Evolutionary conservation across 495 filamentous ascomycete genomes (phyloP).

Genomic region (Penicillium argentinense): DNA sequence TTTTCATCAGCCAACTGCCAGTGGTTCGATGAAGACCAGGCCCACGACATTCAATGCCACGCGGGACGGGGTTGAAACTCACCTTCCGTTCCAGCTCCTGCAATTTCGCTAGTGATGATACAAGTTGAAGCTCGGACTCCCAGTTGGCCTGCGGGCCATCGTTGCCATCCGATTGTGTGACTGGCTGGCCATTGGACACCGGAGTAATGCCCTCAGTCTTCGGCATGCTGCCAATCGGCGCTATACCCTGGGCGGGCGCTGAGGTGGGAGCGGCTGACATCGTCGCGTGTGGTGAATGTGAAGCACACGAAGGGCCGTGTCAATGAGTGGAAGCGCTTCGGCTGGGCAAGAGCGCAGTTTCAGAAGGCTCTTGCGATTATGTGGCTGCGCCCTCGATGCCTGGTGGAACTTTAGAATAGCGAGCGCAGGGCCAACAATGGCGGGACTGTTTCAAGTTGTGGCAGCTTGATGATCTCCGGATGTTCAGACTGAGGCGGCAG

Average conservation of each 20-base stretch:
- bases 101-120: slow-evolving; percentile 44
- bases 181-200: not conserved
- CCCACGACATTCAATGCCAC: not conserved
- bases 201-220: slow-evolving; percentile 6
- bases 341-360: no score
- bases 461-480: not conserved
- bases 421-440: no score
- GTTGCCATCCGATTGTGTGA: not conserved
- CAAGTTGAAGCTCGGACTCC: slow-evolving; percentile 41
- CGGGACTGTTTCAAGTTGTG: no score
- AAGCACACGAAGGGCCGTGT: no score
- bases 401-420: no score
- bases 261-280: slow-evolving; percentile 3
- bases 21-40: not conserved
- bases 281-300: not conserved
- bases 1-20: not conserved
- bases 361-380: no score
- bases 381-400: no score
- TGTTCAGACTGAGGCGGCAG: not conserved
- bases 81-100: slow-evolving; percentile 44
- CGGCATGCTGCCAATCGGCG: not conserved
- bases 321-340: no score
- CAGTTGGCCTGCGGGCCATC: slow-evolving; percentile 14
- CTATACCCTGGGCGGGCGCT: not conserved
- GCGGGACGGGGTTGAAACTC: not conserved